phyloP scores from a whole-genome alignment of 345 rosid genomes.

The Sisymbrium altissimum region DNA sequence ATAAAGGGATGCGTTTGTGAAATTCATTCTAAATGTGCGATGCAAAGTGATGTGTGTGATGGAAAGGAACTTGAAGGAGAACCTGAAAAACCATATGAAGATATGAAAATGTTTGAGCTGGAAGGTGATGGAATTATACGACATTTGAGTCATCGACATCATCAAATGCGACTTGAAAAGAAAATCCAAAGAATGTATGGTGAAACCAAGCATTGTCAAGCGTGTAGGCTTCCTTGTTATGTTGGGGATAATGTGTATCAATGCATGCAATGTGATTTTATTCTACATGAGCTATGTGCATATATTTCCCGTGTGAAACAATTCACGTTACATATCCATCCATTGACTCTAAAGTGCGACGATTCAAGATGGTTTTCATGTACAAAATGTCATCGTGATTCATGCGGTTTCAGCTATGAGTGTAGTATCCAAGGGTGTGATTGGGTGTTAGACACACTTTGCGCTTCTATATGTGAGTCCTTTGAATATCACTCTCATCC shows the following conservation, averaged over 20 bases:
- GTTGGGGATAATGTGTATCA: neutral
- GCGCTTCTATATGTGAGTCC: neutral
- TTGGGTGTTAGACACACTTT: neutral
- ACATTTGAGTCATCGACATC: neutral
- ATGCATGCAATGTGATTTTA: constrained; percentile 8
- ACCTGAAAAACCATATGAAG: neutral
- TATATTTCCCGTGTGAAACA: neutral
- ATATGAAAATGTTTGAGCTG: neutral
- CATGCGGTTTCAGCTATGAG: neutral
- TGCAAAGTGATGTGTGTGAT: neutral
- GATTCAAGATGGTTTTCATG: neutral
- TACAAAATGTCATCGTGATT: neutral
- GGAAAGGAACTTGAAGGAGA: neutral
- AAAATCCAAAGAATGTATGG: neutral
- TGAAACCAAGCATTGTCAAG: constrained; percentile 9
- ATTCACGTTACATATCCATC: neutral
- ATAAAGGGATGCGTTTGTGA: constrained; percentile 24
- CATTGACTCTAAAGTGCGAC: neutral
- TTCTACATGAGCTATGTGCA: constrained; percentile 8
- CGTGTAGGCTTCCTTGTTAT: neutral
- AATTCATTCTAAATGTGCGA: neutral
- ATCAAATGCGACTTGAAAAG: neutral
- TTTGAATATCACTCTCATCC: neutral
- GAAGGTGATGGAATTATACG: neutral
- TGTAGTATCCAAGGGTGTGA: neutral